Conservation (phyloP, 208 protist genomes). For the Leishmania guyanensis region DNA sequence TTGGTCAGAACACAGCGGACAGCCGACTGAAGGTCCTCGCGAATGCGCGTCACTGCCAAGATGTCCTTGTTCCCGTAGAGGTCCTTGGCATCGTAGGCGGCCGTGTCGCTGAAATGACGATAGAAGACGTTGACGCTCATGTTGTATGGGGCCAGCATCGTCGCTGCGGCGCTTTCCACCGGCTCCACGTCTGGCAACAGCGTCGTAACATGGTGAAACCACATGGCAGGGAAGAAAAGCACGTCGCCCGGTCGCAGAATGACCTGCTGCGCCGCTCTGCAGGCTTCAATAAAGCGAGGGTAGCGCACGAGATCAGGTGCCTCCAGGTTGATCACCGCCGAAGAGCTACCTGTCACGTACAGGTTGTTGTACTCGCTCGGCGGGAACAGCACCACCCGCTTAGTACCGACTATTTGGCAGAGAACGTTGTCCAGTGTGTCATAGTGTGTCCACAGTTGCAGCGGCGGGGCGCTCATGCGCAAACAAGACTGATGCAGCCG, state of each 20-base stretch:
- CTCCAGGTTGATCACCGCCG: conserved; percentile 82
- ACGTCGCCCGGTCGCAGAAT: conserved; percentile 91
- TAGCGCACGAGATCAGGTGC: conserved; percentile 72
- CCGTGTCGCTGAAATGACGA: conserved; percentile 55
- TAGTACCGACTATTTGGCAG: conserved; percentile 88
- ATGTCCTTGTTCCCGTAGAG: conserved; percentile 92
- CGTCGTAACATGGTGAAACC: conserved; percentile 93
- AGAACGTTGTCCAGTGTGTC: conserved; percentile 95
- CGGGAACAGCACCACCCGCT: conserved; percentile 91
- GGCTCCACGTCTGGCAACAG: conserved; percentile 25
- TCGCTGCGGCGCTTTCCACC: neutral
- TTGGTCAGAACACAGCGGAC: conserved; percentile 29
- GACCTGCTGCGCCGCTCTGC: conserved; percentile 70
- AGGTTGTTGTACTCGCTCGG: conserved; percentile 88
- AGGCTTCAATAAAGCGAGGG: conserved; percentile 83
- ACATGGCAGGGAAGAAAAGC: conserved; percentile 92
- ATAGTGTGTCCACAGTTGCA: conserved; percentile 95
- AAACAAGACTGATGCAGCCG: conserved; percentile 86
- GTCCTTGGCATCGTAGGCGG: conserved; percentile 83
- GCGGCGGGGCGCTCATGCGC: conserved; percentile 83
- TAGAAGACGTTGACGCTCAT: conserved; percentile 92
- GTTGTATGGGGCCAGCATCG: conserved; percentile 34
- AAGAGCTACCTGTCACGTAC: conserved; percentile 91
- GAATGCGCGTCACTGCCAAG: conserved; percentile 49
- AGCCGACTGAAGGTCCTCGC: conserved; percentile 40